Evolutionary conservation across 1,284 basidiomycete genomes (phyloP), one percentile per base, ranked within the genome.

Genomic region (Cryptococcus floricola): DNA sequence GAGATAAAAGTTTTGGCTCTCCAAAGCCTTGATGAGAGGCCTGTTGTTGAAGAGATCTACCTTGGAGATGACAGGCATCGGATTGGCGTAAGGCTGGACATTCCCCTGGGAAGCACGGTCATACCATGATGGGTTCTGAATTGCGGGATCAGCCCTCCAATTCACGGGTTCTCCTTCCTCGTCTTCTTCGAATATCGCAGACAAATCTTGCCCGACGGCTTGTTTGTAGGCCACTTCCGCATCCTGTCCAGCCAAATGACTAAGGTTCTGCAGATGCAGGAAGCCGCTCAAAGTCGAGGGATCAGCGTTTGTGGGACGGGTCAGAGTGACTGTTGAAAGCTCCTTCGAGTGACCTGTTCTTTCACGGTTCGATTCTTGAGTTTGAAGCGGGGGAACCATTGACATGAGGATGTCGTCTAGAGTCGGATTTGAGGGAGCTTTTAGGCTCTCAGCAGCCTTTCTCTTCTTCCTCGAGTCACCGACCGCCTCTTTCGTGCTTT

Each of bases 101-200:
- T 42, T 9, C 41, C 7, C 3, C 23, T 9, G 12, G 19, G 13
- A 31, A 9, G 52, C 34, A 14, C 43, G 25, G 10, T 28, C 19
- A 41, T 57, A 60, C 59, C 59, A 60, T 44, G 27, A 23, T 1
- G 54, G 59, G 34, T 60, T 60, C 12, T 25, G 31, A 19, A 60
- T 51, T 2, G 5, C 16, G 3, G 53, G 48, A 47, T 59, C 45
- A 4, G n/a, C 31, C 19, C 37, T 56, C 57, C 57, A 59, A n/a
- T 59, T 39, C 23, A 34, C 27, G 18, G 37, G 6, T 38, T 54
- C 52, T 19, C 39, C 41, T 23, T 47, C 19, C 42, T 54, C 52
- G 25, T 50, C 41, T 31, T 47, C 19, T 16, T 58, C 48, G 39
- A n/a, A 42, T 41, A 45, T 48, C 34, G 53, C 34, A 9, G 39